These are phyloP conservation scores for Symmetrospora coprosmae DNA, from an alignment of 768 basidiomycete species.

Conservation along the genomic window DNA sequence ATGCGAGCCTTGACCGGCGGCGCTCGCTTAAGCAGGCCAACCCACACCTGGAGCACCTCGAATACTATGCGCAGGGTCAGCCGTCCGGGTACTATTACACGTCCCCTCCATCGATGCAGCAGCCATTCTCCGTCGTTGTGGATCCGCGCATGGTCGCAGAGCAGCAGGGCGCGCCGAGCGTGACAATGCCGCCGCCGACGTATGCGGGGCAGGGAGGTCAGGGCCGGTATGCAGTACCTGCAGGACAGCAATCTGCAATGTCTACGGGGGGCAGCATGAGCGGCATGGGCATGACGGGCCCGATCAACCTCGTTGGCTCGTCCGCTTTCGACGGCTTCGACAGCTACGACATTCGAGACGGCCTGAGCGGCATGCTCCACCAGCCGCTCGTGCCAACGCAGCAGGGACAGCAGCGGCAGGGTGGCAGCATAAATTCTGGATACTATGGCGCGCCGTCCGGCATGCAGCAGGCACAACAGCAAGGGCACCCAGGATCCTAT, in stretches of 20 bases:
- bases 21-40: slow-evolving; percentile 24
- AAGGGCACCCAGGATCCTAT: not conserved
- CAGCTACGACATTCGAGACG: slow-evolving; percentile 33
- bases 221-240: no score
- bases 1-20: slow-evolving; percentile 36
- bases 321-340: slow-evolving; percentile 31
- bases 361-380: slow-evolving; percentile 38
- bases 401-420: not conserved
- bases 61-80: slow-evolving; percentile 16
- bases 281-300: slow-evolving; percentile 38
- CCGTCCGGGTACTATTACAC: slow-evolving; percentile 42
- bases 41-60: not conserved
- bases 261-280: no score
- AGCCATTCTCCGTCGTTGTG: slow-evolving; percentile 30
- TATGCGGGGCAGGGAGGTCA: not conserved
- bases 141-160: slow-evolving; percentile 17
- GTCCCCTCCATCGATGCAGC: slow-evolving; percentile 46
- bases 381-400: slow-evolving; percentile 18
- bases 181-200: slow-evolving; percentile 62
- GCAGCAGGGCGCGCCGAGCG: slow-evolving; percentile 40
- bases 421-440: not conserved
- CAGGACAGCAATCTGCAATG: no score
- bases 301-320: no score
- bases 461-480: not conserved
- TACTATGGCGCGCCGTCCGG: not conserved